Evolutionary conservation across 169 alveolate species (phyloP), one percentile per base, ranked within the genome.

Genomic region (Plasmodium inui): DNA sequence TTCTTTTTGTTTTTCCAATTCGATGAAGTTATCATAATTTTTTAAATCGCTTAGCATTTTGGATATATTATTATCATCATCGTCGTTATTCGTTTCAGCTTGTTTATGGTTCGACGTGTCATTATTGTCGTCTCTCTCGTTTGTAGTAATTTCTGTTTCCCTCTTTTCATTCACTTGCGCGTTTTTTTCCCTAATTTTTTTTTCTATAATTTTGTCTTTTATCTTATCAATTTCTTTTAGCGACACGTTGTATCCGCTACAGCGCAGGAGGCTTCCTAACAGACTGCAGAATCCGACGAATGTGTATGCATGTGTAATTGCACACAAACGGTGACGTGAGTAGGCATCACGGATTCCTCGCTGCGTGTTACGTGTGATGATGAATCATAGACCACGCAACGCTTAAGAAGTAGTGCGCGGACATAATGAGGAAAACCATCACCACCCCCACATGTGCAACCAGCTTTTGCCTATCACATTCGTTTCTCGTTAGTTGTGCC

Each of bases 201-300:
- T 81, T 61, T 89, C 94, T 57, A 79, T 67, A 67, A 89, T 79
- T 67, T 67, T 80, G 10, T 44, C 83, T 81, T 89, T 89, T 71
- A 89, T 89, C 50, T 80, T 89, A n/a, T 89, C 90, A 61, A 89
- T 81, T 89, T 89, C 91, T 80, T 81, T 67, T 67, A 89, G 73
- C 5, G 94, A 89, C 53, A 89, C 89, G 71, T 89, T 89, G 55
- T 89, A 89, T 14, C 94, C 94, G 72, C 94, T 61, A 34, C 90
- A 89, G 44, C 94, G 73, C 71, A 89, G 53, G 10, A 89, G 73
- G 57, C 55, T 70, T 67, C 94, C 94, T 89, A 89, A 67, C 76
- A 89, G 50, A 9, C 94, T 89, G 28, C 5, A 50, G 32, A 83
- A 37, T 83, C 50, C 39, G 30, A 72, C 12, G 22, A 19, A 79